A percentile compares a stretch with the other conserved stretches of the same genome.
phyloP scores from a whole-genome alignment of 495 filamentous ascomycete genomes.

The Delitschia confertaspora region DNA sequence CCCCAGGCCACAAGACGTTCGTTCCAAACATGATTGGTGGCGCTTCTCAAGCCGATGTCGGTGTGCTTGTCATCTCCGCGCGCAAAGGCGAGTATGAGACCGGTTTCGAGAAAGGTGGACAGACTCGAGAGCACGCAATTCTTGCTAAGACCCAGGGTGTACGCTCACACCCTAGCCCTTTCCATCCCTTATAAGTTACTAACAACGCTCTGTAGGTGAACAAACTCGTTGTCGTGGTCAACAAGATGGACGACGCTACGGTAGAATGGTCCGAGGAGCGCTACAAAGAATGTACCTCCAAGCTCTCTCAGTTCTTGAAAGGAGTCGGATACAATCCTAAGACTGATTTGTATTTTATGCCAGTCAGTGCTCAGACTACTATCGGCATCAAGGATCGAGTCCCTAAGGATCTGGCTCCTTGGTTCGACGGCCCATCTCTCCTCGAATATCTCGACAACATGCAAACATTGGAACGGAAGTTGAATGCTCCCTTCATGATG shows the following conservation, averaged over 20 bases:
- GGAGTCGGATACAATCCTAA: slow-evolving; percentile 87
- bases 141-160: slow-evolving; percentile 79
- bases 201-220: slow-evolving; percentile 63
- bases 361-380: slow-evolving; percentile 80
- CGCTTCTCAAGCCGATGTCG: slow-evolving; percentile 91
- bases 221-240: slow-evolving; percentile 87
- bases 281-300: slow-evolving; percentile 85
- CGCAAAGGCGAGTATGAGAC: slow-evolving; percentile 99
- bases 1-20: slow-evolving; percentile 92
- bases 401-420: slow-evolving; percentile 63
- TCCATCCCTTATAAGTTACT: background rate
- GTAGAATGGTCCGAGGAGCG: slow-evolving; percentile 91
- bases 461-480: slow-evolving; percentile 84
- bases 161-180: background rate
- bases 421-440: slow-evolving; percentile 87
- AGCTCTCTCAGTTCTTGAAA: slow-evolving; percentile 79
- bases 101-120: slow-evolving; percentile 97
- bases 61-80: slow-evolving; percentile 90
- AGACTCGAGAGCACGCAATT: slow-evolving; percentile 95
- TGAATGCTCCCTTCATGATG: slow-evolving; percentile 99
- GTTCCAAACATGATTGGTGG: slow-evolving; percentile 96
- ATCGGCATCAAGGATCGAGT: slow-evolving; percentile 82
- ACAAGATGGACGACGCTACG: slow-evolving; percentile 95
- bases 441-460: slow-evolving; percentile 89
- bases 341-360: slow-evolving; percentile 88